These are phyloP conservation scores for Amphicarpaea edgeworthii DNA, from an alignment of 306 rosid genomes.

Conservation along the genomic window DNA sequence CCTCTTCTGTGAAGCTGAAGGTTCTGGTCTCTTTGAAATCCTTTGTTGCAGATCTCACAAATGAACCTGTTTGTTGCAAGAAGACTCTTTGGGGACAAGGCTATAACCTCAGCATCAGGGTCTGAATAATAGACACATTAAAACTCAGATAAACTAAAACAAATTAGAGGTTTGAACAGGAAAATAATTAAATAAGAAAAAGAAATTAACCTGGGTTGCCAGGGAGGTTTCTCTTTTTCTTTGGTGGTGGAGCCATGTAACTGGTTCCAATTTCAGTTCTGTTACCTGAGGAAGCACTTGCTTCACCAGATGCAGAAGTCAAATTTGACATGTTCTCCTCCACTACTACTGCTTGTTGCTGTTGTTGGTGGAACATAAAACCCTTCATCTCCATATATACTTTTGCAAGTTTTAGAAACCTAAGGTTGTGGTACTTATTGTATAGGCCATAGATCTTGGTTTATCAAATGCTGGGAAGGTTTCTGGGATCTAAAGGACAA, in stretches of 20 bases:
- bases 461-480: constrained; percentile 45
- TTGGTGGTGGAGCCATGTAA: constrained; percentile 58
- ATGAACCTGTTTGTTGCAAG: constrained; percentile 85
- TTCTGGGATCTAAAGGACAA: constrained; percentile 56
- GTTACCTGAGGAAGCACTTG: constrained; percentile 89
- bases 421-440: constrained; percentile 46
- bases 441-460: constrained; percentile 61
- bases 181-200: background rate
- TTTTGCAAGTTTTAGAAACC: constrained; percentile 39
- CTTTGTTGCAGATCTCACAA: constrained; percentile 95
- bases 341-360: constrained; percentile 53
- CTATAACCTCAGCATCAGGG: constrained; percentile 95
- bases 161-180: background rate
- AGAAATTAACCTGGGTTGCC: constrained; percentile 85
- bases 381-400: constrained; percentile 56
- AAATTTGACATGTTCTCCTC: constrained; percentile 94
- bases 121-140: constrained; percentile 51
- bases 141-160: constrained; percentile 9
- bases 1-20: constrained; percentile 98
- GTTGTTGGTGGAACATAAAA: constrained; percentile 62
- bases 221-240: constrained; percentile 94
- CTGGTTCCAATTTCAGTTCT: constrained; percentile 63
- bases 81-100: constrained; percentile 85
- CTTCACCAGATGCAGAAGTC: constrained; percentile 93
- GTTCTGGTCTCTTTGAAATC: constrained; percentile 95